Conservation (phyloP, 75 land plant species). For the Pinus albicaulis region DNA sequence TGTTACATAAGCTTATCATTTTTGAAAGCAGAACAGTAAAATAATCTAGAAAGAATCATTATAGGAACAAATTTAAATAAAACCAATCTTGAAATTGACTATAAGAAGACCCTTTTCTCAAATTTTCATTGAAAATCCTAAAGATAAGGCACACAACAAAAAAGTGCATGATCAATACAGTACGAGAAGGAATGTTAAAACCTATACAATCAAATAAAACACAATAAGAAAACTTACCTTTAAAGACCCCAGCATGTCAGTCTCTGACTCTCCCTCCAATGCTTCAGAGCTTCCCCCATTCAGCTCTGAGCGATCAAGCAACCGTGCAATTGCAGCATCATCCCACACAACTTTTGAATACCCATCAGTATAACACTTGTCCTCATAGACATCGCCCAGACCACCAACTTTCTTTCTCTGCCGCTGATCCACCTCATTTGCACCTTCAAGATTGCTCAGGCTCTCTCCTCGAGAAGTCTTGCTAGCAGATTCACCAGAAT, state of each 20-base stretch:
- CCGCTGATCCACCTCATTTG: conserved; percentile 37
- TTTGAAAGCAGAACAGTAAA: neutral
- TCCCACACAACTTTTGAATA: conserved; percentile 82
- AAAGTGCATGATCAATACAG: neutral
- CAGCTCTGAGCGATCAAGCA: conserved; percentile 82
- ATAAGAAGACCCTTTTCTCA: neutral
- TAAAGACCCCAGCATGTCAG: conserved; percentile 85
- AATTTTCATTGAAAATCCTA: too few species aligned
- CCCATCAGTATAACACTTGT: conserved; percentile 67
- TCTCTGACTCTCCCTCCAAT: conserved; percentile 69
- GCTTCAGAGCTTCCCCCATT: conserved; percentile 38
- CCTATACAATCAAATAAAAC: neutral
- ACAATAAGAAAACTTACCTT: conserved; percentile 51
- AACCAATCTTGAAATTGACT: neutral
- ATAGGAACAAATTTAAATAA: neutral
- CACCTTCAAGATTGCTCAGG: conserved; percentile 21
- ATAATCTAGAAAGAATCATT: neutral
- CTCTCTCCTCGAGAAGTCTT: conserved; percentile 30
- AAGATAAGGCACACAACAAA: neutral
- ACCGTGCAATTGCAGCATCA: conserved; percentile 75
- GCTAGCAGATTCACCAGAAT: conserved; percentile 27
- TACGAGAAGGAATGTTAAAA: neutral
- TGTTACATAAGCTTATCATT: neutral
- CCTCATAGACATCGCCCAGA: conserved; percentile 81
- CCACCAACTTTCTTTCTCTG: conserved; percentile 60